Base-by-base conservation (phyloP, 805 yeast genomes). In the Candida namnaoensis region DNA sequence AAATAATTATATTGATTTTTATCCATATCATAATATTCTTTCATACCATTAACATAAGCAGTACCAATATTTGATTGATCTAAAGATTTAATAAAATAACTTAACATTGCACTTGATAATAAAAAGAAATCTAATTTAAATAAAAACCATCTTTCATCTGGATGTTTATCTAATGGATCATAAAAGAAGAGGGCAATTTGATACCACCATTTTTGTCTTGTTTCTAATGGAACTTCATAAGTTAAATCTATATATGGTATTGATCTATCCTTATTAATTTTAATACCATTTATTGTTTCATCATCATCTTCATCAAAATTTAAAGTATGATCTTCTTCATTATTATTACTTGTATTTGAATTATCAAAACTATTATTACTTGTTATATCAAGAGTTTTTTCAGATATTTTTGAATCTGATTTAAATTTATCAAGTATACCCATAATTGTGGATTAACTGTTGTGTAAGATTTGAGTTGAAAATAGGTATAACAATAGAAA, bases 21-120 rank as follows among this genome's bases (percentile, higher is more conserved):
- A 35, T 54, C 44, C 68, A 71, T 65, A 8, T 49, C 42, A 36
- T 61, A 62, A 44, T 65, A 60, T 49, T 70, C 73, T 44, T 62
- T 58, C 74, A 71, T 56, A n/a, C 75, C 76, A 43, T 66, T 67
- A 36, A 71, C 63, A 48, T 68, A 69, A 3, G 76, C 74, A 7
- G 67, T 68, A 23, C 62, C 55, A 25, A 70, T 49, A 46, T 71
- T 70, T 32, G 56, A 51, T 44, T 60, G 69, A 45, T 69, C 66
- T 44, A 71, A 57, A 32, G 64, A 65, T 47, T 69, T 69, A 45
- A 66, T 64, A 46, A 67, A 69, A 45, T 68, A 68, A 1, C 71
- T 27, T 27, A 66, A 51, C 59, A 65, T 62, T 2, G 68, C 56
- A 5, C 68, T 65, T 14, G 62, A 54, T 34, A 68, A 47, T 26